Base-by-base conservation (phyloP, 805 yeast genomes). In the Candida silvatica region DNA sequence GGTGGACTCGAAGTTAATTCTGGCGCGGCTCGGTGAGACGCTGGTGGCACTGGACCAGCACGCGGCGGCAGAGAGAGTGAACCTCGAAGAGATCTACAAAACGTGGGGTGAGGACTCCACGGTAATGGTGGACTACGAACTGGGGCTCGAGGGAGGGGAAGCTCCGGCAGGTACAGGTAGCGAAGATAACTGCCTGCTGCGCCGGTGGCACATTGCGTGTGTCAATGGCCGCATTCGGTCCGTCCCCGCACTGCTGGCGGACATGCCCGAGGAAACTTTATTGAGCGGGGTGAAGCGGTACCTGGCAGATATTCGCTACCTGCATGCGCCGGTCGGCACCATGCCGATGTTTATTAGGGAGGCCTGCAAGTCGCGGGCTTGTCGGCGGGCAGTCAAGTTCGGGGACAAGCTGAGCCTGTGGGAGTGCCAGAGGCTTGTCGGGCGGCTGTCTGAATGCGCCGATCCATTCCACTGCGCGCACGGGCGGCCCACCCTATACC, bases 381-480 rank as follows among this genome's bases (percentile, higher is more conserved):
- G 94, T 46, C 59, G 82, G 17, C 61, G 69, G 4, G 75, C 94
- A 0, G 61, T 82, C 3, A 81, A 67, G 77, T 83, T 85, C 58
- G 94, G 94, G 0, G 75, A 74, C 29, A 26, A 36, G 1, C 50
- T 86, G 29, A 45, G 62, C 0, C 37, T 28, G 2, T 39, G 35
- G 0, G 70, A 77, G 34, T 77, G 84, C 55, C 39, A 44, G 5
- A 29, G 49, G 1, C 45, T 83, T 17, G 45, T 84, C 0, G 23
- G 32, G 1, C 41, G 55, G 2, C 59, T 85, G 20, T 43, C 61
- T 0, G 17, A 35, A 3, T 83, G 94, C 47, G 46, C 56, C 11
- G 54, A 65, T 15, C 94, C 95, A 0, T 80, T 82, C 43, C 76
- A 70, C 37, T 86, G 95, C 61, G 95, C 95, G 0, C 95, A 85